Base-by-base conservation (phyloP, 371 early-diverging fungal genomes). In the Apophysomyces ossiformis region DNA sequence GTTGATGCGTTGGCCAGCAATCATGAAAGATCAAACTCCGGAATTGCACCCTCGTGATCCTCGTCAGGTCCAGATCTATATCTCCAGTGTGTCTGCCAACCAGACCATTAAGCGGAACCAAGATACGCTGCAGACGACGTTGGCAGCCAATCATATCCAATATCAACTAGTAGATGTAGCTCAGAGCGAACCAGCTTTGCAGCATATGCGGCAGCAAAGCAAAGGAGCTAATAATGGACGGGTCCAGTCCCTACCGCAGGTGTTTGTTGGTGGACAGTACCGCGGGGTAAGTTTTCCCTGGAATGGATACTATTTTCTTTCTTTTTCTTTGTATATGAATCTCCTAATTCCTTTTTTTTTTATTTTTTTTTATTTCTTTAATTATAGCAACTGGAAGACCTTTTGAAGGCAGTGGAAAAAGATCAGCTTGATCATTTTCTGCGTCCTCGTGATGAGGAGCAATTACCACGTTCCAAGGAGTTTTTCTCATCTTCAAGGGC, bases 191-290 rank as follows among this genome's bases (percentile, higher is more conserved):
- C 68, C 70, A 21, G 78, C 78, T 2, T 57, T 78, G 21, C 78
- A 75, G 32, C 78, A 78, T 18, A 78, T 78, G 75, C 68, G 75
- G 38, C 69, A 38, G 35, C 64, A 65, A 41, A 70, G 54, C 26
- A 54, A 50, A 45, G 70, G 68, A 38, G 44, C 63, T 36, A 35
- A 61, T 15, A 60, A 61, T 37, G 67, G 74, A 43, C 57, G 68
- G 57, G 26, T 68, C n/a, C 54, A 67, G 59, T 57, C 65, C n/a
- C 47, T 79, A 37, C 80, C 80, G 18, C 75, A 73, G 46, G 69
- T 79, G 32, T 79, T 79, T 70, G 75, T 79, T 21, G 80, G 80
- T 35, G 80, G 80, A 12, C 63, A 68, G 36, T 79, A 73, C 62
- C 69, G 71, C 36, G 76, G 76, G 32, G 78, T 78, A 68, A 72